Evolutionary conservation across 495 filamentous ascomycete species (phyloP).

Genomic region (Usnea hakonensis): DNA sequence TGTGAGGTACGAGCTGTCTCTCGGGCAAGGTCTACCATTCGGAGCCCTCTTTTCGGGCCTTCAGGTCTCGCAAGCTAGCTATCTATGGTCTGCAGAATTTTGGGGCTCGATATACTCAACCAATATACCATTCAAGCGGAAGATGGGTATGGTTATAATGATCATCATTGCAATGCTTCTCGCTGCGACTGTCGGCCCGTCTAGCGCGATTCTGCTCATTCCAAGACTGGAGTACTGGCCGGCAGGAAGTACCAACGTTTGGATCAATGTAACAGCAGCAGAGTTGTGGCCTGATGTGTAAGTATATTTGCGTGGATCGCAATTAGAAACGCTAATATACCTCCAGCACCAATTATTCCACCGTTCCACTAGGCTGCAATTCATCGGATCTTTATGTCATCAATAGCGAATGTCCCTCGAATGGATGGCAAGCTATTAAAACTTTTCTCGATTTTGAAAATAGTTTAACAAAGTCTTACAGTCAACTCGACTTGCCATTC

Average conservation of each 20-base stretch:
- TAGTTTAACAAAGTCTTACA: not conserved
- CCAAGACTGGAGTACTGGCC: not conserved
- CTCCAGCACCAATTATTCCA: not conserved
- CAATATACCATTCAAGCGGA: not conserved
- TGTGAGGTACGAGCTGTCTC: conserved; percentile 15
- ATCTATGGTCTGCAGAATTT: conserved; percentile 29
- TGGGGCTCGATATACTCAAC: conserved; percentile 19
- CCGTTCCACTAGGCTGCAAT: not conserved
- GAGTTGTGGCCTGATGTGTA: not conserved
- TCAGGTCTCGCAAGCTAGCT: conserved; percentile 20
- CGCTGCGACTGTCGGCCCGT: not conserved
- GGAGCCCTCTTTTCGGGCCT: conserved; percentile 23
- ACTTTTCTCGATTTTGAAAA: not conserved
- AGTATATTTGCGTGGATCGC: not conserved
- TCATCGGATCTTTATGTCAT: not conserved
- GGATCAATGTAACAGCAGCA: not conserved
- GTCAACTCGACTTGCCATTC: not conserved
- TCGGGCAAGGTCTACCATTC: conserved; percentile 19
- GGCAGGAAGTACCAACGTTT: not conserved
- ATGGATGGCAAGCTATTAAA: conserved; percentile 2
- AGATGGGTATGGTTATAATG: not conserved
- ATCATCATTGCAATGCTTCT: not conserved
- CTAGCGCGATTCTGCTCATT: conserved; percentile 4
- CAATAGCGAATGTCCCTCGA: not conserved
- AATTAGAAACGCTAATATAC: not conserved